A percentile compares a stretch with the other conserved stretches of the same genome.
These are phyloP conservation scores for Cudoniella acicularis DNA, from an alignment of 495 filamentous ascomycete genomes.

Conservation along the genomic window DNA sequence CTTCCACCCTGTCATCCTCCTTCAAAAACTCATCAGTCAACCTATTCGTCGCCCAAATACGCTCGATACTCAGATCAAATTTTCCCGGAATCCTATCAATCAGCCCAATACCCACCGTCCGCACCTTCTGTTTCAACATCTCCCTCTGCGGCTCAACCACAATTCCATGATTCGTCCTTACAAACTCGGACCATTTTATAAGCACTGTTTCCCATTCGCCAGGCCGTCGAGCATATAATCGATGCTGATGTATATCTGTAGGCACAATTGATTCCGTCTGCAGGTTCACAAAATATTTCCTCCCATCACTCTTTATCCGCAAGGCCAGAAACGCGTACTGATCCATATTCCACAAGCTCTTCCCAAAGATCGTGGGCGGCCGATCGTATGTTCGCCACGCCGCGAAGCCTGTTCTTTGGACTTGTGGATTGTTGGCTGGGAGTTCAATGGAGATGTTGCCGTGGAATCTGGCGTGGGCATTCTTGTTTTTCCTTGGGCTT, in stretches of 20 bases:
- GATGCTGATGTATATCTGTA: constrained; percentile 93
- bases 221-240: constrained; percentile 74
- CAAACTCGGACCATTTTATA: constrained; percentile 86
- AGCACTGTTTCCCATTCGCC: constrained; percentile 92
- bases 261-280: constrained; percentile 91
- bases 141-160: constrained; percentile 90
- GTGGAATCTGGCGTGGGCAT: constrained; percentile 68
- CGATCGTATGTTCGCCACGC: constrained; percentile 73
- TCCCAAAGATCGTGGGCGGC: constrained; percentile 69
- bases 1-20: constrained; percentile 25
- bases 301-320: constrained; percentile 85
- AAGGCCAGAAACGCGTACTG: constrained; percentile 83
- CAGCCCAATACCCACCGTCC: constrained; percentile 79
- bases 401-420: constrained; percentile 78
- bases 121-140: constrained; percentile 77
- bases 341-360: constrained; percentile 80
- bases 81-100: constrained; percentile 86
- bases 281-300: constrained; percentile 91
- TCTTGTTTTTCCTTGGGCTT: constrained; percentile 12
- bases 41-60: constrained; percentile 77
- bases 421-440: constrained; percentile 64
- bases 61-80: constrained; percentile 77
- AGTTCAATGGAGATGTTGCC: constrained; percentile 85
- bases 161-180: constrained; percentile 86
- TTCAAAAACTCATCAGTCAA: constrained; percentile 37